Base-by-base conservation (phyloP, 2,329 filamentous ascomycete species). In the Penicillium janthinellum region DNA sequence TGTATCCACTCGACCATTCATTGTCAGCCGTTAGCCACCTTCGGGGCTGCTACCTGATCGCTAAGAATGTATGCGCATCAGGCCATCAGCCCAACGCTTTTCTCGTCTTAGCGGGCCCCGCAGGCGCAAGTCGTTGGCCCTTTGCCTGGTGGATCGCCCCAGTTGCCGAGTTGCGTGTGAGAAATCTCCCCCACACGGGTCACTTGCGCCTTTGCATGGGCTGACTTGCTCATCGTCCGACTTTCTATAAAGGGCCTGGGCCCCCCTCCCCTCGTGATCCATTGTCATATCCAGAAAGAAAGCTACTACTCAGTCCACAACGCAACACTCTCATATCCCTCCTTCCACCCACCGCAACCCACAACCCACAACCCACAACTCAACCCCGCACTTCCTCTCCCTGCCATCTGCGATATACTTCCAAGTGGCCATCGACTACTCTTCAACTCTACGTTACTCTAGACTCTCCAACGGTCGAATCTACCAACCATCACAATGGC, bases 201-300 rank as follows among this genome's bases (percentile, higher is more conserved):
- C 63, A 60, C 53, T 63, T 56, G 59, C 57, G 28, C 56, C 28
- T 50, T 65, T 57, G 57, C 39, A 67, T 67, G 63, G 66, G 45
- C 59, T 67, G 64, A 68, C 57, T 34, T 31, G 28, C 31, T 56
- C 15, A 20, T 14, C 25, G 28, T 35, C 25, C 37, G n/a, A 42
- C 37, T 35, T 48, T 54, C 47, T 54, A 64, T 63, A 63, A 62
- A 65, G 60, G 39, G 31, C 48, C 49, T 34, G 34, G 5, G 25
- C 50, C 41, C 41, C 50, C 51, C 37, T 54, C 37, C 37, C 42
- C 49, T 25, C 42, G 39, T 51, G 22, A 42, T 22, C n/a, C 12
- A 57, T 45, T 28, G 15, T 52, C 42, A n/a, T 56, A 39, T 22
- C 28, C 35, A 38, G 37, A 25, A 14, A 6, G 14, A 45, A 47